phyloP scores from a whole-genome alignment of 169 alveolate species.

The Neospora caninum region DNA sequence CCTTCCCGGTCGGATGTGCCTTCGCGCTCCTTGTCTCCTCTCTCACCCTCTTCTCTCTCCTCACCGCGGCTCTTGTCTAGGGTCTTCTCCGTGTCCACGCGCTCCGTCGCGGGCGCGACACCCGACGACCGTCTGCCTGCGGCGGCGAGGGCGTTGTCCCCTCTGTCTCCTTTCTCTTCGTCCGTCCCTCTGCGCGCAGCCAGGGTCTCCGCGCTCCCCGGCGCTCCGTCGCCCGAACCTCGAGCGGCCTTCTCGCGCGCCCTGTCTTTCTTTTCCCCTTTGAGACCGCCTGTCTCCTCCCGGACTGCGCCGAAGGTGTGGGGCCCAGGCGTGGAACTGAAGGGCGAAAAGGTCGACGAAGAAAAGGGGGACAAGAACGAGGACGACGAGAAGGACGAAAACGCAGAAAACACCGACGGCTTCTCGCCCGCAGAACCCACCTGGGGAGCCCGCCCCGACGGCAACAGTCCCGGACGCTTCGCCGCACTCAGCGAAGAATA shows the following conservation, averaged over 20 bases:
- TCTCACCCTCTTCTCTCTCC: neutral
- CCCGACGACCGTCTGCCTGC: too few species aligned
- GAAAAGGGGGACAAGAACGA: neutral
- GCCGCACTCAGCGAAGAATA: neutral
- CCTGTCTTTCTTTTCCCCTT: neutral
- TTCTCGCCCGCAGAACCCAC: neutral
- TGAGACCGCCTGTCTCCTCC: neutral
- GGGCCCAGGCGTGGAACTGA: neutral
- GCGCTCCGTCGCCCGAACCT: too few species aligned
- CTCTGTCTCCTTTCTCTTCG: neutral
- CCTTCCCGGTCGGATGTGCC: too few species aligned
- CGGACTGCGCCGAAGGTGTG: neutral
- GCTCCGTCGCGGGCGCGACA: too few species aligned
- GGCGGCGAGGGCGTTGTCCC: neutral
- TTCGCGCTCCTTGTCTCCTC: neutral
- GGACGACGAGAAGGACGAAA: conserved; percentile 22
- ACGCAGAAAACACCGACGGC: conserved; percentile 6
- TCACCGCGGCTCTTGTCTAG: neutral
- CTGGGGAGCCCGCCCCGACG: neutral
- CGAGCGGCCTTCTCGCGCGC: neutral
- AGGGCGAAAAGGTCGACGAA: neutral
- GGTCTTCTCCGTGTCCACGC: too few species aligned
- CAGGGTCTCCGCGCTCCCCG: too few species aligned
- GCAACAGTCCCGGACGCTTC: neutral
- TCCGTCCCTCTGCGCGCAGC: too few species aligned